Conservation (phyloP, 1,284 basidiomycete species). For the Cutaneotrichosporon mucoides region DNA sequence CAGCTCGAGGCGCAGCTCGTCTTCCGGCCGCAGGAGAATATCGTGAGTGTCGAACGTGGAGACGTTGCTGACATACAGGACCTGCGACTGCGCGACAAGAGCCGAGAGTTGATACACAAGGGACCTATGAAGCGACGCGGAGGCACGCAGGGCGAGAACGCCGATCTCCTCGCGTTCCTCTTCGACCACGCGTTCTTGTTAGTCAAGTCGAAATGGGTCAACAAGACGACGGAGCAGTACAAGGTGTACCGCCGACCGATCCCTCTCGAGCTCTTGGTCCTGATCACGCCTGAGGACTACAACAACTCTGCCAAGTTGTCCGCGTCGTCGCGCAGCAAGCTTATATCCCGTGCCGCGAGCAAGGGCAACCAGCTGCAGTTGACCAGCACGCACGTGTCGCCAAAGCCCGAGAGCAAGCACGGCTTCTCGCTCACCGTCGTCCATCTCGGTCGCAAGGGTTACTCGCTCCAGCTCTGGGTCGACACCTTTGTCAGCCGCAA, state of each 20-base stretch:
- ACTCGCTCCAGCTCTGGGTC: conserved; percentile 90
- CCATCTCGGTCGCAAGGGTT: conserved; percentile 88
- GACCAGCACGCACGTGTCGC: conserved; percentile 32
- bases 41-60: conserved; percentile 56
- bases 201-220: conserved; percentile 81
- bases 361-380: conserved; percentile 9
- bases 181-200: conserved; percentile 97
- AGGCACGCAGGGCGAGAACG: conserved; percentile 65
- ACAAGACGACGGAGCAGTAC: conserved; percentile 78
- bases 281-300: conserved; percentile 73
- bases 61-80: conserved; percentile 56
- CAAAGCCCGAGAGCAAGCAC: conserved; percentile 70
- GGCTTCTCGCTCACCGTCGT: conserved; percentile 90
- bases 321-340: conserved; percentile 46
- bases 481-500: conserved; percentile 76
- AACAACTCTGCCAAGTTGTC: conserved; percentile 46
- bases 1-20: conserved; percentile 84
- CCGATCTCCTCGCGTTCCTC: conserved; percentile 88
- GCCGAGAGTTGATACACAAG: conserved; percentile 88
- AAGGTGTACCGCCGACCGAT: conserved; percentile 95
- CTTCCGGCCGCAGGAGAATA: conserved; percentile 78
- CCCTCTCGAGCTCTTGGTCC: conserved; percentile 85
- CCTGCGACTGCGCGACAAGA: conserved; percentile 77
- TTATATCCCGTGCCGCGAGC: conserved; percentile 29
- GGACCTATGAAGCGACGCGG: conserved; percentile 90